Evolutionary conservation across 1,139 yeast genomes (phyloP).

Genomic region (Saccharomyces hybrid): DNA sequence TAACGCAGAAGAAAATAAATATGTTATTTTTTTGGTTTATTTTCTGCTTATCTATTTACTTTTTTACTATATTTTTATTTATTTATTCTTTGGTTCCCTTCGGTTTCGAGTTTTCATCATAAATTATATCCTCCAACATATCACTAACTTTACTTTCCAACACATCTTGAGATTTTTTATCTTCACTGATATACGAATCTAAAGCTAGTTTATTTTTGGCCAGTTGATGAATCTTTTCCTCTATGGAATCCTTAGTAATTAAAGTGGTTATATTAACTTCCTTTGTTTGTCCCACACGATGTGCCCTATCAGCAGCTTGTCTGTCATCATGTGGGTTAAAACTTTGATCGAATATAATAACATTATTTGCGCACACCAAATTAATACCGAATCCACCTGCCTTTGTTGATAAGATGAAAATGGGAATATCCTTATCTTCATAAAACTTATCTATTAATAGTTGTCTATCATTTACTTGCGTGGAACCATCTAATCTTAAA

Average conservation of each 20-base stretch:
- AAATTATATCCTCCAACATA: constrained; percentile 28
- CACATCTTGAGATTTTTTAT: constrained; percentile 22
- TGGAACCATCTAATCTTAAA: constrained; percentile 84
- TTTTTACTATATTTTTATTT: too few species aligned
- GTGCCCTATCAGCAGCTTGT: constrained; percentile 98
- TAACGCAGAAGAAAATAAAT: not conserved
- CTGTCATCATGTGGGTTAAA: constrained; percentile 97
- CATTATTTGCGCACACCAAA: constrained; percentile 89
- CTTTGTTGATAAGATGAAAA: constrained; percentile 81
- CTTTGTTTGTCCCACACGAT: constrained; percentile 90
- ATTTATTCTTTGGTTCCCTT: not conserved
- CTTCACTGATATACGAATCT: constrained; percentile 40
- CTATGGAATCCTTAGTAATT: constrained; percentile 69
- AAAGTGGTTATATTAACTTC: constrained; percentile 77
- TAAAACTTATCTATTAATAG: constrained; percentile 83
- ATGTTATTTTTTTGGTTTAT: not conserved
- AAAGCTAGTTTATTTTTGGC: constrained; percentile 88
- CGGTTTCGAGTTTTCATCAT: constrained; percentile 17
- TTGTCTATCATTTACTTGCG: constrained; percentile 89
- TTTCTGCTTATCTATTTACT: not conserved
- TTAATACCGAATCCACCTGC: constrained; percentile 99
- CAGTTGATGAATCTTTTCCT: constrained; percentile 76
- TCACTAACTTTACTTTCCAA: constrained; percentile 26
- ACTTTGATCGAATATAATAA: constrained; percentile 83
- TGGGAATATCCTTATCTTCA: constrained; percentile 74